Percentiles rank a stretch among this genome's conserved stretches.
phyloP scores from a whole-genome alignment of 495 filamentous ascomycete species.

The Lentithecium fluviatile region DNA sequence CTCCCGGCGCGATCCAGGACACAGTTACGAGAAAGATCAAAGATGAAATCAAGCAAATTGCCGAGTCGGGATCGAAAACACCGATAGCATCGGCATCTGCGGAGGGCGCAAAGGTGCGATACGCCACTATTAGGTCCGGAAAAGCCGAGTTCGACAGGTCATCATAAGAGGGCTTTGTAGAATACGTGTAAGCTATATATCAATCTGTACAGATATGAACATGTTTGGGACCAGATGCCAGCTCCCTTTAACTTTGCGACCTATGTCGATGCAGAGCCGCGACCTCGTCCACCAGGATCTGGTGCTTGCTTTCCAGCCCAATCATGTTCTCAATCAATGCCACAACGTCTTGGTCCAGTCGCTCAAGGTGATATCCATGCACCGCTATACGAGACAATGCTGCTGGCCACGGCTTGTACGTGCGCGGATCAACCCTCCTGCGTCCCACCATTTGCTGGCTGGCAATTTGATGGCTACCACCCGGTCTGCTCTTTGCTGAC shows the following conservation, averaged over 20 bases:
- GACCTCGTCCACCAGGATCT: background rate
- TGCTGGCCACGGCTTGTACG: background rate
- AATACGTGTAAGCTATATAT: slow-evolving; percentile 2
- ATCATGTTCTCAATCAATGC: background rate
- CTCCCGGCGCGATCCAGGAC: slow-evolving; percentile 56
- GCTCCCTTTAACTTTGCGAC: too few relatives aligned
- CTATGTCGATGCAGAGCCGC: too few relatives aligned
- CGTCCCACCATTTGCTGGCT: background rate
- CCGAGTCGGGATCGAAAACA: background rate
- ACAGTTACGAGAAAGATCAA: slow-evolving; percentile 20
- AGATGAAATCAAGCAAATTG: slow-evolving; percentile 30
- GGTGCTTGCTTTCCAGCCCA: background rate
- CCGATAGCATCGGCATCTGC: slow-evolving; percentile 4
- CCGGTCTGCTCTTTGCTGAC: background rate
- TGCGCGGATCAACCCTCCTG: too few relatives aligned
- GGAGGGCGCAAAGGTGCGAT: background rate
- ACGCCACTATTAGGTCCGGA: slow-evolving; percentile 13
- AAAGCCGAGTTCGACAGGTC: slow-evolving; percentile 16
- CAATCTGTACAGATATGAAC: background rate
- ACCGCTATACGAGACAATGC: background rate
- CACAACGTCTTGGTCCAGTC: background rate
- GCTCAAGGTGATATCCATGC: background rate
- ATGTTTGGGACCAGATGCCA: too few relatives aligned
- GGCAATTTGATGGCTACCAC: background rate
- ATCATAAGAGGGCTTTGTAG: background rate